phyloP scores from a whole-genome alignment of 1,139 yeast genomes.

The Groenewaldozyma auringiensis region DNA sequence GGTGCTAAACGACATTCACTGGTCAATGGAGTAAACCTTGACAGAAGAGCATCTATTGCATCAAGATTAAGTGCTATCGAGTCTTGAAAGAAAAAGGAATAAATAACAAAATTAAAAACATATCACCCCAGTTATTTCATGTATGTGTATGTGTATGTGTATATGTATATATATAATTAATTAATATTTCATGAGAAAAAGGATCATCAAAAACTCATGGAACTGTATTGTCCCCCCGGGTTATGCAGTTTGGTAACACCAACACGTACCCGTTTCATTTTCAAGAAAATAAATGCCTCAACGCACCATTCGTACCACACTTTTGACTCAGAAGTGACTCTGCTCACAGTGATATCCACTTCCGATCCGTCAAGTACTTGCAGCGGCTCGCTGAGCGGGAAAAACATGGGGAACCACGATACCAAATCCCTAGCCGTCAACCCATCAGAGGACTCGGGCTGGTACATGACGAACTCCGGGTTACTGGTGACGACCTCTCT shows the following conservation, averaged over 20 bases:
- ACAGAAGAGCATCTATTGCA: neutral
- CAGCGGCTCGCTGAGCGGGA: constrained; percentile 54
- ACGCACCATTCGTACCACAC: constrained; percentile 76
- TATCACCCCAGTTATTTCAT: too few species aligned
- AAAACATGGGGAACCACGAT: constrained; percentile 69
- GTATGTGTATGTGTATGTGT: too few species aligned
- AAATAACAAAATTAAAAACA: neutral
- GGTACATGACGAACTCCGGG: constrained; percentile 32
- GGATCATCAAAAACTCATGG: constrained; percentile 17
- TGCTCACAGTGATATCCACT: constrained; percentile 43
- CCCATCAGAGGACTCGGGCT: constrained; percentile 19
- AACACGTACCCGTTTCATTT: constrained; percentile 17
- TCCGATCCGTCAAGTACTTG: constrained; percentile 46
- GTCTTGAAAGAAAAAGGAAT: neutral
- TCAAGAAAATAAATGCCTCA: constrained; percentile 35
- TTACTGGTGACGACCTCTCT: constrained; percentile 49
- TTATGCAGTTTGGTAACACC: constrained; percentile 23
- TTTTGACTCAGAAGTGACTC: constrained; percentile 33
- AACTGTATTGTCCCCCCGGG: constrained; percentile 19
- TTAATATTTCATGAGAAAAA: neutral
- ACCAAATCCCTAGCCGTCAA: constrained; percentile 46
- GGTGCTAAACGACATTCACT: constrained; percentile 27
- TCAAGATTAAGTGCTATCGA: neutral
- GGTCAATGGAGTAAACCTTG: constrained; percentile 11
- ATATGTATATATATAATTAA: too few species aligned